A percentile compares a stretch with the other conserved stretches of the same genome.
These are phyloP conservation scores for Aspergillus udagawae DNA, from an alignment of 2,329 filamentous ascomycete species.

Conservation along the genomic window DNA sequence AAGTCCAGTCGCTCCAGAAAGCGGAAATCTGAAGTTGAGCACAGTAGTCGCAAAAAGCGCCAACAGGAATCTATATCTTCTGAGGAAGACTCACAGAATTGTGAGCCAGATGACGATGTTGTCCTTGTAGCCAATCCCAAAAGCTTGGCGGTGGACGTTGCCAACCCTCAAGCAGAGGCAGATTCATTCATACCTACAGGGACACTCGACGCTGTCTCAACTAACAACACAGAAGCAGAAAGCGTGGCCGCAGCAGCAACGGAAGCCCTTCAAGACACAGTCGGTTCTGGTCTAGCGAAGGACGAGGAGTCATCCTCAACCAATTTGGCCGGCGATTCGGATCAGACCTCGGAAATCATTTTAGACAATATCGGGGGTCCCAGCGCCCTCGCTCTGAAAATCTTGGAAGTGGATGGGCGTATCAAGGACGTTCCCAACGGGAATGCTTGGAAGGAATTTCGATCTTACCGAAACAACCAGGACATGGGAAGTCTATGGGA, in stretches of 20 bases:
- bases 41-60: background rate
- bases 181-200: background rate
- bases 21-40: conserved; percentile 11
- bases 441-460: conserved; percentile 44
- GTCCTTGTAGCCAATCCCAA: background rate
- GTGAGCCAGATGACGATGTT: background rate
- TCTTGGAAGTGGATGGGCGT: conserved; percentile 40
- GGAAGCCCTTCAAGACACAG: background rate
- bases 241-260: background rate
- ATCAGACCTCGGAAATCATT: conserved; percentile 19
- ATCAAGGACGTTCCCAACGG: conserved; percentile 25
- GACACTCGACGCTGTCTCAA: background rate
- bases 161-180: background rate
- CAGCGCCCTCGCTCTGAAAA: conserved; percentile 26
- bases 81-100: background rate
- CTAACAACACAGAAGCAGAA: background rate
- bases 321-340: conserved; percentile 1
- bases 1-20: conserved; percentile 9
- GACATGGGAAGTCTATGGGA: conserved; percentile 46
- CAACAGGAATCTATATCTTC: conserved; percentile 1
- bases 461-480: conserved; percentile 42
- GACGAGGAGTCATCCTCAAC: background rate
- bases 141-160: conserved; percentile 1
- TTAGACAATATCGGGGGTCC: conserved; percentile 28
- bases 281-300: background rate